Evolutionary conservation across 352 stramenopile species (phyloP).

Genomic region (Pythium graminicola): DNA sequence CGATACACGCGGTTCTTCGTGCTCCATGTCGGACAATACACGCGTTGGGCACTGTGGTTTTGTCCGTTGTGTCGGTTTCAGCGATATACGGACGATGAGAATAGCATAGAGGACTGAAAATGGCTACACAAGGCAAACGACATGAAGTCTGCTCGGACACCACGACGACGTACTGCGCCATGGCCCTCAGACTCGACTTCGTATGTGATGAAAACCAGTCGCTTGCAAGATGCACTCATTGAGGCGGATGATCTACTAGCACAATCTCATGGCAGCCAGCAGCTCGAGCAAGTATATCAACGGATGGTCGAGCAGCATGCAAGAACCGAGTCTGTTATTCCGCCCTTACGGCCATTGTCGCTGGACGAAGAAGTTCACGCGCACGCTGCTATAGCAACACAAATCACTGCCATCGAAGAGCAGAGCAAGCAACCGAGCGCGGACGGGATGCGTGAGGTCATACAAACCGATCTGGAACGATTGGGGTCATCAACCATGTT

Average conservation of each 20-base stretch:
- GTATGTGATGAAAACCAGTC: constrained; percentile 10
- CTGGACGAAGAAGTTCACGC: not conserved
- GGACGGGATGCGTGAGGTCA: no score
- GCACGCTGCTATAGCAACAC: not conserved
- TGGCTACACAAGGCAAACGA: not conserved
- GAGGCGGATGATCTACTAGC: constrained; percentile 5
- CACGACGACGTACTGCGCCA: not conserved
- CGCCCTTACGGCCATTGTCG: not conserved
- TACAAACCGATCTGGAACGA: not conserved
- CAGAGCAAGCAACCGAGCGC: not conserved
- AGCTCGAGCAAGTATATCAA: not conserved
- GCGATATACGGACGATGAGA: no score
- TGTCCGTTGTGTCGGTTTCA: not conserved
- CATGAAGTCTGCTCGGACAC: not conserved
- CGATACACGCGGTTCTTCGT: not conserved
- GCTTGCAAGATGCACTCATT: constrained; percentile 20
- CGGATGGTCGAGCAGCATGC: not conserved
- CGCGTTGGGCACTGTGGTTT: no score
- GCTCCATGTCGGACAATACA: not conserved
- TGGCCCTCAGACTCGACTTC: no score
- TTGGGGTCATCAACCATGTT: no score
- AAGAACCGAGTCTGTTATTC: no score
- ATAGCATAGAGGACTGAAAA: not conserved
- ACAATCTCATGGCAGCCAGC: no score
- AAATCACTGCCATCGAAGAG: not conserved